Evolutionary conservation across 352 stramenopile species (phyloP).

Genomic region (Nothophytophthora sp.): DNA sequence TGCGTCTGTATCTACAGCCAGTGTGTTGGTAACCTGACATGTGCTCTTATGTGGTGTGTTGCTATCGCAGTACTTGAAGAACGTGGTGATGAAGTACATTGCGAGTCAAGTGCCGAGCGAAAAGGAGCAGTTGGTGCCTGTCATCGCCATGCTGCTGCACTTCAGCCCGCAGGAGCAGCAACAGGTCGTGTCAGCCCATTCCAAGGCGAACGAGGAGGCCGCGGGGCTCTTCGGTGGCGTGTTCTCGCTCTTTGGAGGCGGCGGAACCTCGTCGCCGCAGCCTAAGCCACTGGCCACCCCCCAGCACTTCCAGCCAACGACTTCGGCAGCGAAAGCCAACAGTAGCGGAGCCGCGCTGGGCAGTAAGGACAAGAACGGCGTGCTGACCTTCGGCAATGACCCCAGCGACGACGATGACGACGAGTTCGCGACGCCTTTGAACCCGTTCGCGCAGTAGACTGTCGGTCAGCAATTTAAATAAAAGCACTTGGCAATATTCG

Average conservation of each 20-base stretch:
- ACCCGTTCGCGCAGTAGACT: slow-evolving; percentile 80
- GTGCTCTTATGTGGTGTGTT: slow-evolving; percentile 2
- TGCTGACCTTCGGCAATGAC: slow-evolving; percentile 32
- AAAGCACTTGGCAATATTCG: no score
- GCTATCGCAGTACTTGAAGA: slow-evolving; percentile 73
- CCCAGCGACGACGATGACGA: slow-evolving; percentile 64
- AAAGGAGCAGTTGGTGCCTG: slow-evolving; percentile 77
- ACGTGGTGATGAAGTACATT: slow-evolving; percentile 88
- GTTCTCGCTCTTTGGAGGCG: slow-evolving; percentile 69
- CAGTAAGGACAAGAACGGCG: slow-evolving; percentile 32
- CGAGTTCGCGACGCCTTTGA: slow-evolving; percentile 44
- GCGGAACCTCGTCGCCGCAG: slow-evolving; percentile 18
- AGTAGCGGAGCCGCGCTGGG: slow-evolving; percentile 20
- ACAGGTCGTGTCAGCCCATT: slow-evolving; percentile 47
- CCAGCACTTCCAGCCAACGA: slow-evolving; percentile 35
- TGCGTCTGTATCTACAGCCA: no score
- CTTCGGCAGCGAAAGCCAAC: slow-evolving; percentile 22
- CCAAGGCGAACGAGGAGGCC: slow-evolving; percentile 35
- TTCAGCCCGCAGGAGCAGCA: slow-evolving; percentile 77
- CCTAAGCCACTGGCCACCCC: slow-evolving; percentile 64
- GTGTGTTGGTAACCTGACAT: no score
- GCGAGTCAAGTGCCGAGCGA: slow-evolving; percentile 70
- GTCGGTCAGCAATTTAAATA: no score
- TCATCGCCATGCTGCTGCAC: slow-evolving; percentile 72
- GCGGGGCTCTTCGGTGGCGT: slow-evolving; percentile 64